Conservation (phyloP, 495 filamentous ascomycete genomes). For the Bacidia gigantensis region DNA sequence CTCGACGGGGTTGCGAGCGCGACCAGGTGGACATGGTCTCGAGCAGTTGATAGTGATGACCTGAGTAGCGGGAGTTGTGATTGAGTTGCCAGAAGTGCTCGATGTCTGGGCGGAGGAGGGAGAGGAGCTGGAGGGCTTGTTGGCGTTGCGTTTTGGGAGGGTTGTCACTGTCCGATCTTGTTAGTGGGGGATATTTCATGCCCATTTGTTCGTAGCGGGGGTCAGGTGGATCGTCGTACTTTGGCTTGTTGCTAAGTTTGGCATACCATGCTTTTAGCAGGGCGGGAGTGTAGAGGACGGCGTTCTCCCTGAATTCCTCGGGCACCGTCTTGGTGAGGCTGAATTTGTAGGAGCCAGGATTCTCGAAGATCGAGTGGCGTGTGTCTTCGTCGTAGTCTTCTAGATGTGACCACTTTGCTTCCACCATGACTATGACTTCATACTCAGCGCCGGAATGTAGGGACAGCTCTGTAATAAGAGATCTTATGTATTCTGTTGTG, state of each 20-base stretch:
- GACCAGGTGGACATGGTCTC: conserved; percentile 45
- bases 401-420: conserved; percentile 36
- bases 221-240: background rate
- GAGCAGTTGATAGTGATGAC: conserved; percentile 57
- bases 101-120: conserved; percentile 53
- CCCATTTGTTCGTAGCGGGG: background rate
- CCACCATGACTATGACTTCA: conserved; percentile 60
- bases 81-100: conserved; percentile 70
- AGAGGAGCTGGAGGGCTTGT: conserved; percentile 38
- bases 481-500: conserved; percentile 56
- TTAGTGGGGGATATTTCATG: background rate
- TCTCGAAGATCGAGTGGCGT: conserved; percentile 40
- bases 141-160: conserved; percentile 9
- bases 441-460: conserved; percentile 65
- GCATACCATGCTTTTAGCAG: conserved; percentile 46
- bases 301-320: conserved; percentile 49
- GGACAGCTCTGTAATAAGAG: conserved; percentile 59
- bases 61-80: conserved; percentile 56
- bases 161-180: background rate
- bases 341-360: conserved; percentile 37
- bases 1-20: conserved; percentile 47
- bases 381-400: conserved; percentile 25
- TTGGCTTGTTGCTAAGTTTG: conserved; percentile 22
- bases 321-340: conserved; percentile 43
- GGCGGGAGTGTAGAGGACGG: conserved; percentile 52